phyloP scores from a whole-genome alignment of 306 rosid species.

The Carpinus viminea region DNA sequence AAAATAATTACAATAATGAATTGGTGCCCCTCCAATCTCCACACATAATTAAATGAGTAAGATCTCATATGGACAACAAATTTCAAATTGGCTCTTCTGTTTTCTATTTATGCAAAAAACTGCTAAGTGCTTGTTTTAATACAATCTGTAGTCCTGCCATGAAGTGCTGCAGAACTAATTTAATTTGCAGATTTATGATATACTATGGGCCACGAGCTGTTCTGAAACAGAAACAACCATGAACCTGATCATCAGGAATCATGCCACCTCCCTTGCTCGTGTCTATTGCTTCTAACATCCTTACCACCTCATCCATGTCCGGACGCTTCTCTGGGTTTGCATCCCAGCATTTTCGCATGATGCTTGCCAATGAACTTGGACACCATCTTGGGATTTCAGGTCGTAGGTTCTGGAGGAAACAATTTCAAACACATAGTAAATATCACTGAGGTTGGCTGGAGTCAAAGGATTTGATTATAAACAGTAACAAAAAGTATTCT shows the following conservation, averaged over 20 bases:
- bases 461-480: neutral
- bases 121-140: neutral
- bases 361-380: constrained; percentile 51
- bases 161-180: neutral
- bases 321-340: constrained; percentile 76
- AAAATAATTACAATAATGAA: no score
- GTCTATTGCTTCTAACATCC: constrained; percentile 68
- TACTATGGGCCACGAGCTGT: constrained; percentile 60
- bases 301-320: constrained; percentile 77
- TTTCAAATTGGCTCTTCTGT: neutral
- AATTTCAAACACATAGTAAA: neutral
- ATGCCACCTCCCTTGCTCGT: constrained; percentile 93
- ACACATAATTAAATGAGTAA: neutral
- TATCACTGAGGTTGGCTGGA: neutral
- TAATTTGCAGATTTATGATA: neutral
- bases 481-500: neutral
- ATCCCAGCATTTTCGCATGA: constrained; percentile 85
- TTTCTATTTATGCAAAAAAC: neutral
- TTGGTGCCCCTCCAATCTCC: no score
- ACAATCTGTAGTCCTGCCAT: neutral
- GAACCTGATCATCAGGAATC: constrained; percentile 66
- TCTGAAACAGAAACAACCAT: constrained; percentile 66
- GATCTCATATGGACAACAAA: neutral
- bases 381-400: constrained; percentile 88
- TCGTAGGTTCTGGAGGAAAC: constrained; percentile 59